Conservation (phyloP, 371 early-diverging fungal genomes). For the Mortierella sp. region DNA sequence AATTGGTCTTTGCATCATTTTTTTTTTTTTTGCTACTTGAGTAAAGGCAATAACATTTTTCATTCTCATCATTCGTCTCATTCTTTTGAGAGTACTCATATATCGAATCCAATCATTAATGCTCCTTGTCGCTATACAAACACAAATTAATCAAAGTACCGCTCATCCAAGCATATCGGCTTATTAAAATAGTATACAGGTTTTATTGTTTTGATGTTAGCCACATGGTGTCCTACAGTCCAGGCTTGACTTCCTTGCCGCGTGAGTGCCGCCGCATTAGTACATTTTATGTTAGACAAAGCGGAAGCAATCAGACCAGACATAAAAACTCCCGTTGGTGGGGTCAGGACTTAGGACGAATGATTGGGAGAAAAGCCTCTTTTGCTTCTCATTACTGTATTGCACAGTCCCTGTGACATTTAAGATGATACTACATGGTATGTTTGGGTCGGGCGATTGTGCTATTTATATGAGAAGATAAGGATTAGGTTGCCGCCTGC, state of each 20-base stretch:
- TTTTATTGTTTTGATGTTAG: background rate
- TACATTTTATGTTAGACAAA: slow-evolving; percentile 23
- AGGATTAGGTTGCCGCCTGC: no score
- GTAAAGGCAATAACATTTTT: no score
- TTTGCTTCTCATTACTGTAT: slow-evolving; percentile 67
- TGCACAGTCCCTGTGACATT: slow-evolving; percentile 71
- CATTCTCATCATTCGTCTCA: no score
- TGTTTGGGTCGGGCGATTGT: slow-evolving; percentile 54
- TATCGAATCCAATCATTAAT: no score
- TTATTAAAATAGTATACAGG: background rate
- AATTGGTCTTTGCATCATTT: no score
- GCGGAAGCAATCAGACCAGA: slow-evolving; percentile 69
- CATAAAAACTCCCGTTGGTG: slow-evolving; percentile 65
- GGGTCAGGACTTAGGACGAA: slow-evolving; percentile 77
- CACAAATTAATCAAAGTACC: background rate
- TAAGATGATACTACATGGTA: slow-evolving; percentile 67
- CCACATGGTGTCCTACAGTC: background rate
- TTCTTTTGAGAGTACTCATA: no score
- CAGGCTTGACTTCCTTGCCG: background rate
- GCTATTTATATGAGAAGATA: background rate
- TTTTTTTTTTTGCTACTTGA: no score
- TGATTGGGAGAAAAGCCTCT: slow-evolving; percentile 72
- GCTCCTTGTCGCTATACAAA: background rate
- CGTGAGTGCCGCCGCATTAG: no score
- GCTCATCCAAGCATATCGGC: background rate